Percentiles rank a stretch among this genome's conserved stretches.
phyloP scores from a whole-genome alignment of 2,329 filamentous ascomycete species.

The Bipolaris gigantea region DNA sequence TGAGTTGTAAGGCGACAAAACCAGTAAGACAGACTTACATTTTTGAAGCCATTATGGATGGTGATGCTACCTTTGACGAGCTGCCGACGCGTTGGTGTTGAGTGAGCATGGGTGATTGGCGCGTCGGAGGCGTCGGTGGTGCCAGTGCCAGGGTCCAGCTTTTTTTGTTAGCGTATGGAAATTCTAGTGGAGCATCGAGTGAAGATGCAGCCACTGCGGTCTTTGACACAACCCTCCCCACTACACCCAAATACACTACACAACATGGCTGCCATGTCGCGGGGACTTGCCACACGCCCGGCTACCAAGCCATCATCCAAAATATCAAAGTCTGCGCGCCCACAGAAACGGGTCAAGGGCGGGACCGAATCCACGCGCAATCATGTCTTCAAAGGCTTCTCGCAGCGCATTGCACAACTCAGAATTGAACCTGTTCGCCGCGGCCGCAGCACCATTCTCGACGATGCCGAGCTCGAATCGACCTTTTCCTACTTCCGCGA shows the following conservation, averaged over 20 bases:
- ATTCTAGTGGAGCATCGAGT: constrained; percentile 33
- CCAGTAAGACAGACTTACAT: constrained; percentile 46
- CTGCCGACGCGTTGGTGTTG: constrained; percentile 19
- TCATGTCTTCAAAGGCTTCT: constrained; percentile 90
- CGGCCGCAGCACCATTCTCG: constrained; percentile 81
- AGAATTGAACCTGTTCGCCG: constrained; percentile 92
- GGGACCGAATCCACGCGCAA: constrained; percentile 76
- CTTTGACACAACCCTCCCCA: constrained; percentile 7
- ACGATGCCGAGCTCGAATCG: constrained; percentile 73
- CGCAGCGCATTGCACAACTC: constrained; percentile 83
- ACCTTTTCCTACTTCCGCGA: constrained; percentile 85
- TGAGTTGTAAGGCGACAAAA: background rate
- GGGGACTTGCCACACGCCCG: constrained; percentile 32
- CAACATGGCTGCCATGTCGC: constrained; percentile 50
- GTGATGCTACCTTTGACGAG: background rate
- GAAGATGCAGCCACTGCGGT: constrained; percentile 6
- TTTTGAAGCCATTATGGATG: constrained; percentile 56
- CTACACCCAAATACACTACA: constrained; percentile 3
- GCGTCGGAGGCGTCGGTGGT: constrained; percentile 16
- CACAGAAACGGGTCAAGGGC: constrained; percentile 67
- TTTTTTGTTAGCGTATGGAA: constrained; percentile 27
- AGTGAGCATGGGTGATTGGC: constrained; percentile 15
- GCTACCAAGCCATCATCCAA: constrained; percentile 22
- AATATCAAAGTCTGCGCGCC: constrained; percentile 38
- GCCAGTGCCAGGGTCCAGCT: constrained; percentile 22